A percentile compares a stretch with the other conserved stretches of the same genome.
Conservation (phyloP, 768 basidiomycete species). For the Auricularia auricula-judae region DNA sequence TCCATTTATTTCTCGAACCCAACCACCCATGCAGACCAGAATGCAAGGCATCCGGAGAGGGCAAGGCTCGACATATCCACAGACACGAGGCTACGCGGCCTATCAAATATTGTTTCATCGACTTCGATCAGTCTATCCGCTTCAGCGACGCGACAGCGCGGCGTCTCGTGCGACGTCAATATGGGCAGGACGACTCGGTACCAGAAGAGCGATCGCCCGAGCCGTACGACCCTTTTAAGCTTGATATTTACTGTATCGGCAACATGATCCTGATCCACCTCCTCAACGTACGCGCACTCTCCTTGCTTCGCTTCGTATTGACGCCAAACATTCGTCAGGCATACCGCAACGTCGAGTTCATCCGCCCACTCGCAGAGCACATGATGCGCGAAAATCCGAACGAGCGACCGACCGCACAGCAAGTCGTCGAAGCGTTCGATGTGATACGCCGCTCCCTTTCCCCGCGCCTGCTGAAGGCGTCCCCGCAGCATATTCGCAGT, state of each 20-base stretch:
- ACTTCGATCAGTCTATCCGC: not conserved
- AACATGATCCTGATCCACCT: not conserved
- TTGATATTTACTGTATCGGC: slow-evolving; percentile 6
- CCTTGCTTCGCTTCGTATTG: too few relatives aligned
- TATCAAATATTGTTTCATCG: not conserved
- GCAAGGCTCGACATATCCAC: not conserved
- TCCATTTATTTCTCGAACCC: not conserved
- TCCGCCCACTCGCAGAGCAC: slow-evolving; percentile 13
- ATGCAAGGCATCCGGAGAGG: too few relatives aligned
- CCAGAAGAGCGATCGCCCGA: slow-evolving; percentile 1
- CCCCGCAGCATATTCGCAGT: too few relatives aligned
- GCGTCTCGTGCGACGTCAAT: not conserved
- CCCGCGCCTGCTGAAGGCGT: too few relatives aligned
- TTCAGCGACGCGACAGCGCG: not conserved
- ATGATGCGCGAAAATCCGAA: slow-evolving; percentile 18
- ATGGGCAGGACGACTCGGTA: slow-evolving; percentile 10
- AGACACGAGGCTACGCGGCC: not conserved
- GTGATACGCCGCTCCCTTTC: too few relatives aligned
- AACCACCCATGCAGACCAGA: not conserved
- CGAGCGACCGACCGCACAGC: slow-evolving; percentile 14
- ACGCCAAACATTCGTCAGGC: slow-evolving; percentile 6
- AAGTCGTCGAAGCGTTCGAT: too few relatives aligned
- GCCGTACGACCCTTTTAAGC: slow-evolving; percentile 3
- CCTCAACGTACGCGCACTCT: not conserved
- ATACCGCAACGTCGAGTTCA: slow-evolving; percentile 14